phyloP scores from a whole-genome alignment of 202 grass and related monocot genomes.

The Bolboschoenoplectus hybrid region DNA sequence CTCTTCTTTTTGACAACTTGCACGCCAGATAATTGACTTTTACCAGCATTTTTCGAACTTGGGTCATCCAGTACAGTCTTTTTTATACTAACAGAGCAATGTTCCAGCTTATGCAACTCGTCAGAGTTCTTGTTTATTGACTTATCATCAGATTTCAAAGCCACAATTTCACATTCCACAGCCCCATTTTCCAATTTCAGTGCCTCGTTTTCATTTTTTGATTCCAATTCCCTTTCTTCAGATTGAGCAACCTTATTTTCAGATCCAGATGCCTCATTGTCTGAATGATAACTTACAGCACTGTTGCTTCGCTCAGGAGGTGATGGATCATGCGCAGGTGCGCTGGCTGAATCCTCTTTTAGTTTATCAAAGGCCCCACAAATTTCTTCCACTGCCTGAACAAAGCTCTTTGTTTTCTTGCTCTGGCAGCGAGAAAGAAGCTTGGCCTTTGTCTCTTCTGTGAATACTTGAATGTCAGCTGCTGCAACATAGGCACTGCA shows the following conservation, averaged over 20 bases:
- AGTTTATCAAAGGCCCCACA: slow-evolving; percentile 75
- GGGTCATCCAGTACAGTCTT: slow-evolving; percentile 38
- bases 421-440: slow-evolving; percentile 55
- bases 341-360: slow-evolving; percentile 55
- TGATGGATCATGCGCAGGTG: slow-evolving; percentile 37
- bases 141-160: slow-evolving; percentile 26
- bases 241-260: slow-evolving; percentile 21
- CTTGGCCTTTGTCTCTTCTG: slow-evolving; percentile 63
- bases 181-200: slow-evolving; percentile 36
- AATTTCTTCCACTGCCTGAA: slow-evolving; percentile 78
- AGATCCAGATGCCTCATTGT: slow-evolving; percentile 26
- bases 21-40: slow-evolving; percentile 37
- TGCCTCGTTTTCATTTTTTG: slow-evolving; percentile 35
- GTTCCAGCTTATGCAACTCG: slow-evolving; percentile 30
- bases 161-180: slow-evolving; percentile 14
- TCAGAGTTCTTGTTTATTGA: slow-evolving; percentile 19
- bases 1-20: slow-evolving; percentile 61
- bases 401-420: slow-evolving; percentile 61
- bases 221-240: slow-evolving; percentile 31
- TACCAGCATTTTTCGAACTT: slow-evolving; percentile 39
- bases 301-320: slow-evolving; percentile 49
- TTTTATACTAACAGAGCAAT: slow-evolving; percentile 20
- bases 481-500: slow-evolving; percentile 78
- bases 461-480: slow-evolving; percentile 86
- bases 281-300: slow-evolving; percentile 34